phyloP scores from a whole-genome alignment of 2,329 filamentous ascomycete genomes.

The Coniochaeta sp. region DNA sequence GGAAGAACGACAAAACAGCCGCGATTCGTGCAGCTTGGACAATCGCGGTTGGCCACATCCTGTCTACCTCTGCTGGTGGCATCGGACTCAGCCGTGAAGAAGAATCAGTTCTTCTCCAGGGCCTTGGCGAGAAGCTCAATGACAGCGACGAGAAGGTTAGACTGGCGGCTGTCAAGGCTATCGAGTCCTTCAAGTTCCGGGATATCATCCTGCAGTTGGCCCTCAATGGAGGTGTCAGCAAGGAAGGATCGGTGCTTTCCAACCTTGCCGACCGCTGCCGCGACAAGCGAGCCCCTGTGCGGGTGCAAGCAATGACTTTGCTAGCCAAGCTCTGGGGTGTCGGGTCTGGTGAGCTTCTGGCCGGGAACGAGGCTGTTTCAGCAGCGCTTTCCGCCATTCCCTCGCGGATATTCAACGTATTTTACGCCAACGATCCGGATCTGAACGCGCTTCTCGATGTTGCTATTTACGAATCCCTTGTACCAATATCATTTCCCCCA shows the following conservation, averaged over 20 bases:
- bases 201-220: conserved; percentile 80
- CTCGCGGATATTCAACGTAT: conserved; percentile 76
- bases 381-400: conserved; percentile 76
- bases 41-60: conserved; percentile 73
- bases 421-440: conserved; percentile 83
- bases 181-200: conserved; percentile 73
- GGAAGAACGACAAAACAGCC: conserved; percentile 79
- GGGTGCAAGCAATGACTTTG: conserved; percentile 79
- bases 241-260: conserved; percentile 69
- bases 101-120: conserved; percentile 65
- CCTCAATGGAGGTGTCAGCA: conserved; percentile 64
- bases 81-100: conserved; percentile 82
- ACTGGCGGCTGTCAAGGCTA: conserved; percentile 76
- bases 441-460: conserved; percentile 79
- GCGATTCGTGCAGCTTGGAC: conserved; percentile 83
- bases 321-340: conserved; percentile 91
- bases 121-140: conserved; percentile 71
- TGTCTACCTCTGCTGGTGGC: conserved; percentile 85
- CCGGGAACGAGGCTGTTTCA: conserved; percentile 69
- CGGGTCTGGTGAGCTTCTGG: conserved; percentile 76
- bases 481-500: conserved; percentile 84
- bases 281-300: conserved; percentile 74
- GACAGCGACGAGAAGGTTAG: conserved; percentile 90
- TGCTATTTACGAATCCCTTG: conserved; percentile 76
- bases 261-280: conserved; percentile 83